These are phyloP conservation scores for Ophiostoma angusticollis DNA, from an alignment of 2,329 filamentous ascomycete species.

Conservation along the genomic window DNA sequence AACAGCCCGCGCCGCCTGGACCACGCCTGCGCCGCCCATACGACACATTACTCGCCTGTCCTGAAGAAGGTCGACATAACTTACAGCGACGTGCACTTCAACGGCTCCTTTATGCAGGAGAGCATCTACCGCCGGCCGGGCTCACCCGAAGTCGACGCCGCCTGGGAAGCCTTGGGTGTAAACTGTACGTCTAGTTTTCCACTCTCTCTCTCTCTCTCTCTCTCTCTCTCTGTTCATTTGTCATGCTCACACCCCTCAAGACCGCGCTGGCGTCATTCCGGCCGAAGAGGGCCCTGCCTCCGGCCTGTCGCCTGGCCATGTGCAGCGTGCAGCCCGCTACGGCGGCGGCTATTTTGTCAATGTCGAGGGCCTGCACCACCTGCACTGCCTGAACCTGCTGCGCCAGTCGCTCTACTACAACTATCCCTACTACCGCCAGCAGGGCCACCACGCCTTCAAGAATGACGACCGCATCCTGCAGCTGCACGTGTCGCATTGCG, in stretches of 20 bases:
- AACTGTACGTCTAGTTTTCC: constrained; percentile 26
- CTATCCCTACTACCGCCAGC: constrained; percentile 40
- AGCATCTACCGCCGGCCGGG: constrained; percentile 38
- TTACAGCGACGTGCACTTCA: constrained; percentile 30
- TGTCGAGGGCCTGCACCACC: constrained; percentile 41
- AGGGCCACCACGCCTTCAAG: constrained; percentile 38
- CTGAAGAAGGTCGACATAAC: constrained; percentile 22
- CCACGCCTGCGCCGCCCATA: constrained; percentile 9
- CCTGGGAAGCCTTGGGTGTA: constrained; percentile 30
- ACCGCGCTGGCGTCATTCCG: constrained; percentile 35
- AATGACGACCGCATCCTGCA: constrained; percentile 42
- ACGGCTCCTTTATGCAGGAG: constrained; percentile 43
- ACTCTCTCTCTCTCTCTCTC: constrained; percentile 28
- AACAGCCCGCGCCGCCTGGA: constrained; percentile 3
- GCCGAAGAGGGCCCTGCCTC: constrained; percentile 34
- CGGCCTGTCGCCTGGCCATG: constrained; percentile 40
- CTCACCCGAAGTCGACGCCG: constrained; percentile 41
- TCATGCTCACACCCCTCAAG: constrained; percentile 20
- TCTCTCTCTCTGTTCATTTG: too few species aligned
- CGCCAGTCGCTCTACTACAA: constrained; percentile 47
- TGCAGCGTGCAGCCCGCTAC: constrained; percentile 40
- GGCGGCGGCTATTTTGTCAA: constrained; percentile 48
- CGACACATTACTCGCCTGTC: constrained; percentile 18
- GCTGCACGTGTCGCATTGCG: constrained; percentile 46
- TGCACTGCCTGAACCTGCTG: constrained; percentile 48